Conservation (phyloP, 2,329 filamentous ascomycete genomes). For the Elsinoe necatrix region DNA sequence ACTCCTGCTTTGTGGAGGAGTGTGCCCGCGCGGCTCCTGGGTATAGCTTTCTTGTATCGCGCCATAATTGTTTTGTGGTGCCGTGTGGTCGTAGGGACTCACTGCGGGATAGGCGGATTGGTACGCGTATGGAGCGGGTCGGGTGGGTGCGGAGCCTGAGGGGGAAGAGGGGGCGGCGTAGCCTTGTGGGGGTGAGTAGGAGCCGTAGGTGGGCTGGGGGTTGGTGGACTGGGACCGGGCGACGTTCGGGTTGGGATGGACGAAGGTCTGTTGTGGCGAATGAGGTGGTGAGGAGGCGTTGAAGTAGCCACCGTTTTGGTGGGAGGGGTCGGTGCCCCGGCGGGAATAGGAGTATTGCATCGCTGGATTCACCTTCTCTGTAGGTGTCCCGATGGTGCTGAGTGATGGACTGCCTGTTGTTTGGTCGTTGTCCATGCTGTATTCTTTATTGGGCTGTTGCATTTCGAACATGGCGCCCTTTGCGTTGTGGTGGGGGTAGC, state of each 20-base stretch:
- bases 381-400: slow-evolving; percentile 26
- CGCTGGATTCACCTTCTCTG: slow-evolving; percentile 17
- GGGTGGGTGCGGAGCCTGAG: slow-evolving; percentile 2
- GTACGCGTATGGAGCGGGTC: not conserved
- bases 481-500: slow-evolving; percentile 18
- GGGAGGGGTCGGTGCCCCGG: slow-evolving; percentile 13
- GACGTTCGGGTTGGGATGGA: slow-evolving; percentile 15
- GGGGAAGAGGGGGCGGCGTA: slow-evolving; percentile 5
- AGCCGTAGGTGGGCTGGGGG: not conserved
- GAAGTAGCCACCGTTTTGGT: slow-evolving; percentile 7
- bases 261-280: slow-evolving; percentile 6
- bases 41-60: not conserved
- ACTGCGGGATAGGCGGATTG: not conserved
- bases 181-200: slow-evolving; percentile 1
- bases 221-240: slow-evolving; percentile 8
- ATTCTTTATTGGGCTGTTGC: slow-evolving; percentile 20
- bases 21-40: not conserved
- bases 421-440: slow-evolving; percentile 20
- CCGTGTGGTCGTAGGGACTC: slow-evolving; percentile 9
- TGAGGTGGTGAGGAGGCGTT: slow-evolving; percentile 4
- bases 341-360: slow-evolving; percentile 14
- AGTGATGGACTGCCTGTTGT: slow-evolving; percentile 17
- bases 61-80: not conserved
- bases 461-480: slow-evolving; percentile 28
- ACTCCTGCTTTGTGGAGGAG: not conserved